A percentile compares a stretch with the other conserved stretches of the same genome.
These are phyloP conservation scores for Alectoria sarmentosa DNA, from an alignment of 495 filamentous ascomycete species.

Conservation along the genomic window DNA sequence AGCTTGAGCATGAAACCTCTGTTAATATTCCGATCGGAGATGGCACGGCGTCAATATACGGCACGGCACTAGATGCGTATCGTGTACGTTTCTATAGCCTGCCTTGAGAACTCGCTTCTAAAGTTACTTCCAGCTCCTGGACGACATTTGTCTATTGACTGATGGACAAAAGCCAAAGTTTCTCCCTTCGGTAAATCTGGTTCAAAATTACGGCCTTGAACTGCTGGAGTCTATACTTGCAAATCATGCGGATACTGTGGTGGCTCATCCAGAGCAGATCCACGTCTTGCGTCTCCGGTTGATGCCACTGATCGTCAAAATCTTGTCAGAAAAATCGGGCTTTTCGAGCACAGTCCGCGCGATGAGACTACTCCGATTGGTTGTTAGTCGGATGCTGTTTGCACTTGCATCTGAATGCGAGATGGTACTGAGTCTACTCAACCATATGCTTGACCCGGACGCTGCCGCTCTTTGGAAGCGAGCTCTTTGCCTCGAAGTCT, in stretches of 20 bases:
- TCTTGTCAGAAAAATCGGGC: conserved; percentile 66
- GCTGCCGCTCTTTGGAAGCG: conserved; percentile 72
- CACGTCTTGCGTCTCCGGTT: conserved; percentile 71
- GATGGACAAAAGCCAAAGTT: conserved; percentile 78
- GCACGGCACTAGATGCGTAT: conserved; percentile 82
- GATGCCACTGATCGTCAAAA: conserved; percentile 74
- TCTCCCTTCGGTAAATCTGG: conserved; percentile 64
- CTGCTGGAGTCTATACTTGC: conserved; percentile 82
- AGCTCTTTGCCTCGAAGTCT: conserved; percentile 83
- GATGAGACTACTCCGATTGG: conserved; percentile 69
- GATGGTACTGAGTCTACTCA: conserved; percentile 75
- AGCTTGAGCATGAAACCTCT: conserved; percentile 43
- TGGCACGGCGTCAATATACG: conserved; percentile 54
- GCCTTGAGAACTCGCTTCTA: neutral
- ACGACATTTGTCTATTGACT: conserved; percentile 81
- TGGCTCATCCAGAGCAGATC: conserved; percentile 70
- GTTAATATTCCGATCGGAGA: conserved; percentile 57
- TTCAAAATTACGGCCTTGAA: conserved; percentile 78
- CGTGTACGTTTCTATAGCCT: conserved; percentile 36
- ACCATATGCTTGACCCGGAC: conserved; percentile 83
- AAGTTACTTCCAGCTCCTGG: conserved; percentile 39
- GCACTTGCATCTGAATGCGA: conserved; percentile 75
- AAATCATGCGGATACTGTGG: conserved; percentile 76
- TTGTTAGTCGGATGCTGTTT: conserved; percentile 68
- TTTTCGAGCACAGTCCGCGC: conserved; percentile 82